Conservation (phyloP, 768 basidiomycete species). For the Coprinellus aureogranulatus region DNA sequence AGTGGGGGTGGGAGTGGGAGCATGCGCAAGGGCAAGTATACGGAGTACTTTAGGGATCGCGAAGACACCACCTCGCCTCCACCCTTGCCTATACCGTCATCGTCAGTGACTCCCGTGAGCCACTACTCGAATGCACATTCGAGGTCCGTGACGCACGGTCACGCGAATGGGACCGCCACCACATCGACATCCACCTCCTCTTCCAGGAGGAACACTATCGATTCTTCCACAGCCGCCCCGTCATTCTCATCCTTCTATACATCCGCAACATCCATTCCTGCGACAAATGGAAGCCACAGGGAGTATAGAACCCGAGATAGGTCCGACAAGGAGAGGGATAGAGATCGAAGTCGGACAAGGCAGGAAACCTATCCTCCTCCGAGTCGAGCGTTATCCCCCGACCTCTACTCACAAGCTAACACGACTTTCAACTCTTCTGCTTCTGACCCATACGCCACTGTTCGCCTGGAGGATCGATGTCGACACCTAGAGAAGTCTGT, state of each 20-base stretch:
- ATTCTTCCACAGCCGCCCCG: not conserved
- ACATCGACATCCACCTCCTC: not conserved
- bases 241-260: not conserved
- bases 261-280: not conserved
- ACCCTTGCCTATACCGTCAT: not conserved
- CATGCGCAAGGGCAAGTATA: conserved; percentile 1
- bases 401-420: not conserved
- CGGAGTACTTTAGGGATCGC: not conserved
- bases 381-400: not conserved
- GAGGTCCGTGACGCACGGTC: not conserved
- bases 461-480: conserved; percentile 1
- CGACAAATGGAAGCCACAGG: not conserved
- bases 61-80: not conserved
- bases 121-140: not conserved
- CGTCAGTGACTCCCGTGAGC: not conserved
- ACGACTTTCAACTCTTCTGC: not conserved
- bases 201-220: conserved; percentile 1
- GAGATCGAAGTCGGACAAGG: not conserved
- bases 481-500: not conserved
- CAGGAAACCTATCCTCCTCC: not conserved
- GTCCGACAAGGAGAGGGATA: not conserved
- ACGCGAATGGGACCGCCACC: not conserved
- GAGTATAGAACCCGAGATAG: not conserved
- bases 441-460: not conserved
- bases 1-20: not conserved